Evolutionary conservation across 768 basidiomycete species (phyloP), one percentile per base, ranked within the genome.

Genomic region (Amanita molliuscula): DNA sequence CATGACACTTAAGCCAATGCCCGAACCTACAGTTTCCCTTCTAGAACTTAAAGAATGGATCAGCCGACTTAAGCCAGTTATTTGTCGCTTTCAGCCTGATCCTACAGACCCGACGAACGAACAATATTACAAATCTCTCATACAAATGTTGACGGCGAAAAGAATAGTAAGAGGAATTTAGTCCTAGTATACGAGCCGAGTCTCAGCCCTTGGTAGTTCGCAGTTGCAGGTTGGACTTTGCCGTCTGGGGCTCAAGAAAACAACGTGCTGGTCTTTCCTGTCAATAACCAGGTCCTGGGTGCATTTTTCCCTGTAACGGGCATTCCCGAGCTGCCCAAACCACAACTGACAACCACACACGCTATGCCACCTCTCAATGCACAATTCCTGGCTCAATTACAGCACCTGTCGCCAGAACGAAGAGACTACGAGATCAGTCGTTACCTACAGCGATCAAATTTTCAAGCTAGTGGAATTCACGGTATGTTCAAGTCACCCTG

Each of bases 301-400:
- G 72, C 72, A 0, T 67, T 76, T 53, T 84, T 81, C 61, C 71
- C 73, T 5, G 29, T 67, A 8, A 71, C 67, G 0, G 79, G 78
- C 6, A 61, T 82, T 35, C 78, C 81, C 0, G 74, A 76, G 49
- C 59, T 76, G 51, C 75, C 74, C 3, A 68, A 67, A 49, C 44
- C 60, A 8, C 21, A 58, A 34, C 10, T 53, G 28, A 25, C 18
- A 21, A 18, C 38, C 29, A 25, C 42, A 28, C 26, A 34, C 37
- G 36, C 55, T 26, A 48, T 38, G 20, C 21, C 44, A 16, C 10
- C 36, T 21, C 29, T 41, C 4, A 47, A 54, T 34, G 53, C 56
- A 29, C 58, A 52, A 2, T 44, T 61, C 15, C 31, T 54, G 9
- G 51, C 57, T 20, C 57, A 62, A 16, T 26, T 65, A 42, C 55